Conservation (phyloP, 306 rosid genomes). For the Quercus variabilis region DNA sequence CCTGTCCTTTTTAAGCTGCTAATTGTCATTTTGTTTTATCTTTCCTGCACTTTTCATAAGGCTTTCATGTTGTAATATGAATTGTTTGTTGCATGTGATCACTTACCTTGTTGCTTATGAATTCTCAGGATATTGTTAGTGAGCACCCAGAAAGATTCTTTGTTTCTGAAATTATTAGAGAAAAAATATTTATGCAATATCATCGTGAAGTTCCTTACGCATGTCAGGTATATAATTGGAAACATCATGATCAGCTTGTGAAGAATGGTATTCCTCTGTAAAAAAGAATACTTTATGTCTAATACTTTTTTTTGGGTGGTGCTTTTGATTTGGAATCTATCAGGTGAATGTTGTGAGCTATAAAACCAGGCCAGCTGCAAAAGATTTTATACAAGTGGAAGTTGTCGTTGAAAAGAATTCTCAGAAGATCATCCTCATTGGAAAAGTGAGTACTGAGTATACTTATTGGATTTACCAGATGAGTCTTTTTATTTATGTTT, state of each 20-base stretch:
- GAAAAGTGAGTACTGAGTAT: constrained; percentile 60
- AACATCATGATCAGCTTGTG: constrained; percentile 12
- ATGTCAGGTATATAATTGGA: constrained; percentile 65
- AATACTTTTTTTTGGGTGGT: background rate
- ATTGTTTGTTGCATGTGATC: constrained; percentile 15
- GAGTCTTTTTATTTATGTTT: background rate
- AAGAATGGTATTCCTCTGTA: constrained; percentile 2
- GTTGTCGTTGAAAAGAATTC: constrained; percentile 80
- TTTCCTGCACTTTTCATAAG: background rate
- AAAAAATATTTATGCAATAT: constrained; percentile 92
- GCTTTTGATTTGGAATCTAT: constrained; percentile 13
- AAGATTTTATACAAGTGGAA: constrained; percentile 91
- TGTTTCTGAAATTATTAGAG: constrained; percentile 85
- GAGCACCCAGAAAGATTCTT: constrained; percentile 98
- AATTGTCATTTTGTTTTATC: background rate
- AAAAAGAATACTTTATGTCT: background rate
- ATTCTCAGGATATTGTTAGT: constrained; percentile 81
- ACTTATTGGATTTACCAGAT: constrained; percentile 13
- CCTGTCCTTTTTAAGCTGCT: background rate
- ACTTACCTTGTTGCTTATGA: constrained; percentile 26
- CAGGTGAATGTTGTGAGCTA: constrained; percentile 93
- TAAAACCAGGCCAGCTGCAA: constrained; percentile 79
- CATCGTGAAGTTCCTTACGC: constrained; percentile 91
- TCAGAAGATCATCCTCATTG: constrained; percentile 81
- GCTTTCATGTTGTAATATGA: constrained; percentile 4